phyloP scores from a whole-genome alignment of 169 alveolate genomes.

The Amoebophrya sp. region DNA sequence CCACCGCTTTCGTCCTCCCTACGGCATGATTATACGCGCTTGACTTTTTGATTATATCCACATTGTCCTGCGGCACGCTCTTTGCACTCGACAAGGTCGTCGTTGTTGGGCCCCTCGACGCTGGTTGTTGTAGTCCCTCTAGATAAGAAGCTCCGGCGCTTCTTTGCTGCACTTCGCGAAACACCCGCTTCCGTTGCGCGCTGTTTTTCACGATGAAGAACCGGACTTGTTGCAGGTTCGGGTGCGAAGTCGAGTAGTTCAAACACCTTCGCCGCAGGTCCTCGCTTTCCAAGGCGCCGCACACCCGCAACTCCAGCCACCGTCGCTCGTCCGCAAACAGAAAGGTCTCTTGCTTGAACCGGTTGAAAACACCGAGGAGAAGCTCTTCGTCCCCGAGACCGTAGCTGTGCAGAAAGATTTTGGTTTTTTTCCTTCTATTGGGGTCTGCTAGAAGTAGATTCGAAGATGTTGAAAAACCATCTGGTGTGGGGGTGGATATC shows the following conservation, averaged over 20 bases:
- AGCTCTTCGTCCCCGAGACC: slow-evolving; percentile 9
- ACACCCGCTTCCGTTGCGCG: not conserved
- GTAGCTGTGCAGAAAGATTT: slow-evolving; percentile 1
- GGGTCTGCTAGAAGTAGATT: too few species aligned
- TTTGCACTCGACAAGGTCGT: not conserved
- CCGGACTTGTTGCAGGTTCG: not conserved
- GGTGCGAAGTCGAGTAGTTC: not conserved
- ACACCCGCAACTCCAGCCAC: not conserved
- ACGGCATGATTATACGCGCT: too few species aligned
- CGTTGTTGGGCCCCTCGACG: not conserved
- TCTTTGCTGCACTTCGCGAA: not conserved
- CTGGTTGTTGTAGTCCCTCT: too few species aligned
- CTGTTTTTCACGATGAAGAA: not conserved
- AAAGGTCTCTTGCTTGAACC: not conserved
- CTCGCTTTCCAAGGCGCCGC: not conserved
- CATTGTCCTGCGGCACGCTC: not conserved
- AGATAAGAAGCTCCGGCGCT: too few species aligned
- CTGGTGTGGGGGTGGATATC: not conserved
- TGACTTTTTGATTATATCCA: too few species aligned
- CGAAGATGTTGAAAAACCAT: too few species aligned
- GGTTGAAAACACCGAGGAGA: not conserved
- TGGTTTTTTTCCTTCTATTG: not conserved
- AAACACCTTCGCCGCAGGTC: not conserved
- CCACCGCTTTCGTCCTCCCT: slow-evolving; percentile 6
- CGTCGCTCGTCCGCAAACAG: not conserved